These are phyloP conservation scores for Pseudopyrenochaeta lycopersici DNA, from an alignment of 2,329 filamentous ascomycete species.

Conservation along the genomic window DNA sequence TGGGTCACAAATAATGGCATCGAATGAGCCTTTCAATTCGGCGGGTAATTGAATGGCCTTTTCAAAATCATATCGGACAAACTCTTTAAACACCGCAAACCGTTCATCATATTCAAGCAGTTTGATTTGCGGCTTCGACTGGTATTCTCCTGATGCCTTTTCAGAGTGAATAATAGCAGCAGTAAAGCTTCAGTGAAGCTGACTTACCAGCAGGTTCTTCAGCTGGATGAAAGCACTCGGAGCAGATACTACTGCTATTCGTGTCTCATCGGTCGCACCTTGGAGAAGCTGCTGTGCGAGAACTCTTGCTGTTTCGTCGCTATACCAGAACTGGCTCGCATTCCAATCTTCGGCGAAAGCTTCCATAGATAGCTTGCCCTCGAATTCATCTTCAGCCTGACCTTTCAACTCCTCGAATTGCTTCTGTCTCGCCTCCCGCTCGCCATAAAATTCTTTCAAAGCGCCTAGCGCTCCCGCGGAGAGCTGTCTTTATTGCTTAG, in stretches of 20 bases:
- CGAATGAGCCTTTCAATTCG: conserved; percentile 69
- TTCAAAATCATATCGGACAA: conserved; percentile 77
- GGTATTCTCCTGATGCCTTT: conserved; percentile 43
- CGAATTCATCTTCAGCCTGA: conserved; percentile 65
- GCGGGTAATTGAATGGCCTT: conserved; percentile 71
- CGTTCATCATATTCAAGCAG: conserved; percentile 79
- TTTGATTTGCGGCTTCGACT: conserved; percentile 63
- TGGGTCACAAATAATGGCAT: conserved; percentile 78
- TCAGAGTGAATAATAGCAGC: not conserved
- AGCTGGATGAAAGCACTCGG: conserved; percentile 81
- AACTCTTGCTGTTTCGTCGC: conserved; percentile 72
- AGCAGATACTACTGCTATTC: conserved; percentile 75
- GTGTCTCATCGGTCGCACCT: conserved; percentile 64
- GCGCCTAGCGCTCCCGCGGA: conserved; percentile 72
- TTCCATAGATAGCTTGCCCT: conserved; percentile 67
- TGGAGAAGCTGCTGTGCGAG: conserved; percentile 73
- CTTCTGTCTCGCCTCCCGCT: conserved; percentile 72
- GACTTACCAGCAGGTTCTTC: conserved; percentile 72
- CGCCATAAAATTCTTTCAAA: conserved; percentile 77
- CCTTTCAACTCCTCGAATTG: conserved; percentile 74
- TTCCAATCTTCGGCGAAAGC: conserved; percentile 84
- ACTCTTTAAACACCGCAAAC: conserved; percentile 78
- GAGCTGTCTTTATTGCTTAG: conserved; percentile 62
- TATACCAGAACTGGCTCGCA: conserved; percentile 85
- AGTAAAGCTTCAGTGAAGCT: too few species aligned